Percentiles rank a stretch among this genome's conserved stretches.
phyloP scores from a whole-genome alignment of 78 protist species.

The Dictyostelium discoideum region DNA sequence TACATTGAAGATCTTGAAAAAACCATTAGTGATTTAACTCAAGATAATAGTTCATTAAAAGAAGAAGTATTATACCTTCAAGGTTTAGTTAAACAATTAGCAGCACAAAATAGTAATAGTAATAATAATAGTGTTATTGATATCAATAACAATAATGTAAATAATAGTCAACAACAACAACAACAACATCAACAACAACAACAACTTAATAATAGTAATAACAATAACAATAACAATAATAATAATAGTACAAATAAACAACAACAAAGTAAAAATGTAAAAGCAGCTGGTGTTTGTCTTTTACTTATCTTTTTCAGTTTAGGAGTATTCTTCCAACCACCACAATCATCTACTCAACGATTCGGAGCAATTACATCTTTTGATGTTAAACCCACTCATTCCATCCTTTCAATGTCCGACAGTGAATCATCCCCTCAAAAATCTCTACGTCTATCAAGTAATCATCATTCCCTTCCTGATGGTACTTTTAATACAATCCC shows the following conservation, averaged over 20 bases:
- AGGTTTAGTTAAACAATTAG: slow-evolving; percentile 63
- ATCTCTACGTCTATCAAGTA: background rate
- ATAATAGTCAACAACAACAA: slow-evolving; percentile 4
- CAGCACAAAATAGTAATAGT: slow-evolving; percentile 13
- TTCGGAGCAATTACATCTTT: slow-evolving; percentile 9
- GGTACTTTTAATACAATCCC: background rate
- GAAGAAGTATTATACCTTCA: slow-evolving; percentile 70
- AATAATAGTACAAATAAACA: background rate
- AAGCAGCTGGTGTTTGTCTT: slow-evolving; percentile 76
- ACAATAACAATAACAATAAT: background rate
- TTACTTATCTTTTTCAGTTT: slow-evolving; percentile 52
- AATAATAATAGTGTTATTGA: slow-evolving; percentile 2
- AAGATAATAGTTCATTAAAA: slow-evolving; percentile 35
- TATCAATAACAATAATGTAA: slow-evolving; percentile 3
- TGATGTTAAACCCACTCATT: background rate
- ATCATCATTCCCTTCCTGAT: background rate
- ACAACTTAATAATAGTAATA: background rate
- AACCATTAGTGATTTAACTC: slow-evolving; percentile 58
- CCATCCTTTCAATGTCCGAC: background rate
- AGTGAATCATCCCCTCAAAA: background rate
- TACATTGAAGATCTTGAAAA: slow-evolving; percentile 74
- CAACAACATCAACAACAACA: background rate
- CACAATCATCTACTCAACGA: background rate
- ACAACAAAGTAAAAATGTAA: slow-evolving; percentile 42
- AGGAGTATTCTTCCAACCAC: slow-evolving; percentile 59